phyloP scores from a whole-genome alignment of 768 basidiomycete species.

The Leccinum sublutescens region DNA sequence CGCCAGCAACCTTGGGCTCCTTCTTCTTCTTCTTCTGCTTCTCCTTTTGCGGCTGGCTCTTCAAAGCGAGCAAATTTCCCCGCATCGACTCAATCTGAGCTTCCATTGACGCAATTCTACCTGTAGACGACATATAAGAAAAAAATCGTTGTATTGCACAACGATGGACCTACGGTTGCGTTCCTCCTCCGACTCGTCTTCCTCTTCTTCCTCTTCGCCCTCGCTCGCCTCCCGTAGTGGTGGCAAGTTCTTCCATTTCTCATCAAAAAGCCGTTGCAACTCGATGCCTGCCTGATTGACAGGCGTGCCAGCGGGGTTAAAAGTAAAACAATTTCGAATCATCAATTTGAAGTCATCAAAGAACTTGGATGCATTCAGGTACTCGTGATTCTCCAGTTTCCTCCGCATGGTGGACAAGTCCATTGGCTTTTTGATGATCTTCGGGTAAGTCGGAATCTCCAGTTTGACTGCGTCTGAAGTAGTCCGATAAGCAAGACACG shows the following conservation, averaged over 20 bases:
- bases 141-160: background rate
- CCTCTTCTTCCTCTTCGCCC: slow-evolving; percentile 62
- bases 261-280: slow-evolving; percentile 85
- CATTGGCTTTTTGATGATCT: slow-evolving; percentile 93
- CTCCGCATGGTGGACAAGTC: slow-evolving; percentile 86
- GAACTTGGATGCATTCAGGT: slow-evolving; percentile 76
- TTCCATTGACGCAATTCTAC: slow-evolving; percentile 75
- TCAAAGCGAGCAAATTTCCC: slow-evolving; percentile 63
- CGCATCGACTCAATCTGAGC: slow-evolving; percentile 77
- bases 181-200: slow-evolving; percentile 67
- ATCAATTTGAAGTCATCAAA: slow-evolving; percentile 91
- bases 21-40: slow-evolving; percentile 70
- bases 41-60: slow-evolving; percentile 52
- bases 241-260: slow-evolving; percentile 85
- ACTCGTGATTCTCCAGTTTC: slow-evolving; percentile 78
- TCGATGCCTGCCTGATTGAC: slow-evolving; percentile 86
- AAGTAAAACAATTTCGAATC: slow-evolving; percentile 90
- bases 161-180: slow-evolving; percentile 52
- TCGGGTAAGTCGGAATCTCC: slow-evolving; percentile 81
- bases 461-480: slow-evolving; percentile 70
- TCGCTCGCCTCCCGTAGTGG: slow-evolving; percentile 52
- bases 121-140: slow-evolving; percentile 38
- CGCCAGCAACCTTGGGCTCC: slow-evolving; percentile 54
- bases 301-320: slow-evolving; percentile 85
- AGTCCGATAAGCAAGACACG: background rate